Percentiles rank a stretch among this genome's conserved stretches.
These are phyloP conservation scores for Calonectria montana DNA, from an alignment of 2,329 filamentous ascomycete species.

Conservation along the genomic window DNA sequence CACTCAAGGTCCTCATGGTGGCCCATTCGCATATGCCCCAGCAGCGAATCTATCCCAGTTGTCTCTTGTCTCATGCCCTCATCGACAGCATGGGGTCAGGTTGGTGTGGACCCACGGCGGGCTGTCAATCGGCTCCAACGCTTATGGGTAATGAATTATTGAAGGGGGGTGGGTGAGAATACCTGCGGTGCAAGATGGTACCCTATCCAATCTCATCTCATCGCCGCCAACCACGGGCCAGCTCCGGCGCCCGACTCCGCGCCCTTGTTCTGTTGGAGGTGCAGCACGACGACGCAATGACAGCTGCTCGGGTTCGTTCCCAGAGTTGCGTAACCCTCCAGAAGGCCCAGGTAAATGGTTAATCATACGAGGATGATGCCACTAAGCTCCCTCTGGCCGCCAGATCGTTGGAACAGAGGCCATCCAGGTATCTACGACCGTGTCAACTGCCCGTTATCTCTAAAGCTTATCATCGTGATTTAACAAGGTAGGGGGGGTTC, in stretches of 20 bases:
- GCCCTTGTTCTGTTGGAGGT: not conserved
- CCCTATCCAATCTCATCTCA: conserved; percentile 17
- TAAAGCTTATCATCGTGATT: conserved; percentile 8
- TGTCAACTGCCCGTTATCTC: not conserved
- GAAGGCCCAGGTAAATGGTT: not conserved
- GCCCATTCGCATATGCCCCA: not conserved
- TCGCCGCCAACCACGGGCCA: conserved; percentile 18
- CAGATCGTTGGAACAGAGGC: not conserved
- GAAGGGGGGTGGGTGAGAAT: not conserved
- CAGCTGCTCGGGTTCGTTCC: not conserved
- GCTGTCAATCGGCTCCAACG: conserved; percentile 30
- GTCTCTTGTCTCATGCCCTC: conserved; percentile 29
- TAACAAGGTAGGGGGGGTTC: not conserved
- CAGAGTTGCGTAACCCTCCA: not conserved
- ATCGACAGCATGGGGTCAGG: conserved; percentile 4
- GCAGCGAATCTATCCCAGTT: conserved; percentile 11
- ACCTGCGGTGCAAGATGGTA: not conserved
- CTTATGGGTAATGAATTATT: not conserved
- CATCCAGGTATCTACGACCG: not conserved
- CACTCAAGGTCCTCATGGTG: not conserved
- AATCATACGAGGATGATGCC: conserved; percentile 4
- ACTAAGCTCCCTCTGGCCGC: not conserved
- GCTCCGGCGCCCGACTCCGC: conserved; percentile 13
- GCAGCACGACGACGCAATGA: conserved; percentile 18
- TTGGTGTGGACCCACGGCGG: conserved; percentile 22